Evolutionary conservation across 1,284 basidiomycete genomes (phyloP).

Genomic region (Ustilago tritici): DNA sequence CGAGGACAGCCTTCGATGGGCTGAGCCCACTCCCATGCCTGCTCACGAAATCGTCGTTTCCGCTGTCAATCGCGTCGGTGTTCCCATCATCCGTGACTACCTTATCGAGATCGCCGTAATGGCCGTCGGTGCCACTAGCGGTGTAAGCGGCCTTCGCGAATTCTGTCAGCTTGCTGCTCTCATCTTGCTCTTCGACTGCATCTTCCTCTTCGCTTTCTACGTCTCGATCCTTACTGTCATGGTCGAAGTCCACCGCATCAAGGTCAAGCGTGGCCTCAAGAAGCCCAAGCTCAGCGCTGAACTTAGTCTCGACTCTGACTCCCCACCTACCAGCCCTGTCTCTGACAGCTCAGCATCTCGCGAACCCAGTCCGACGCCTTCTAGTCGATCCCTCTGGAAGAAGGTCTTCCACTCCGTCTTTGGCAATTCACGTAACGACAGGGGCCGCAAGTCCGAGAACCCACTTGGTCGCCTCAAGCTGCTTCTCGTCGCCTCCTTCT

Average conservation of each 20-base stretch:
- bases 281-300: conserved; percentile 59
- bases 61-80: conserved; percentile 82
- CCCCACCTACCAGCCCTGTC: conserved; percentile 47
- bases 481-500: conserved; percentile 76
- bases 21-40: conserved; percentile 73
- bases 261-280: conserved; percentile 73
- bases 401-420: conserved; percentile 53
- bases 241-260: conserved; percentile 82
- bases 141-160: conserved; percentile 89
- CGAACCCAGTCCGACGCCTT: conserved; percentile 39
- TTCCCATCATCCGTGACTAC: conserved; percentile 90
- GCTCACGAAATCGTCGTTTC: conserved; percentile 86
- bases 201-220: conserved; percentile 90
- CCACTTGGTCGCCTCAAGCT: conserved; percentile 89
- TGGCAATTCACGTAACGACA: conserved; percentile 74
- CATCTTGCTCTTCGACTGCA: conserved; percentile 85
- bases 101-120: conserved; percentile 91
- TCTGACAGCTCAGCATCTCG: conserved; percentile 49
- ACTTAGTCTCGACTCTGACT: conserved; percentile 64
- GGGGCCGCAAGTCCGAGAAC: conserved; percentile 74
- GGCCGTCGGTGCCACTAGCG: conserved; percentile 85
- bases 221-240: conserved; percentile 89
- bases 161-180: conserved; percentile 94
- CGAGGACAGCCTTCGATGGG: conserved; percentile 71
- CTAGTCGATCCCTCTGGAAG: conserved; percentile 54